Conservation (phyloP, 352 stramenopile species). For the Pythium plurisporium region DNA sequence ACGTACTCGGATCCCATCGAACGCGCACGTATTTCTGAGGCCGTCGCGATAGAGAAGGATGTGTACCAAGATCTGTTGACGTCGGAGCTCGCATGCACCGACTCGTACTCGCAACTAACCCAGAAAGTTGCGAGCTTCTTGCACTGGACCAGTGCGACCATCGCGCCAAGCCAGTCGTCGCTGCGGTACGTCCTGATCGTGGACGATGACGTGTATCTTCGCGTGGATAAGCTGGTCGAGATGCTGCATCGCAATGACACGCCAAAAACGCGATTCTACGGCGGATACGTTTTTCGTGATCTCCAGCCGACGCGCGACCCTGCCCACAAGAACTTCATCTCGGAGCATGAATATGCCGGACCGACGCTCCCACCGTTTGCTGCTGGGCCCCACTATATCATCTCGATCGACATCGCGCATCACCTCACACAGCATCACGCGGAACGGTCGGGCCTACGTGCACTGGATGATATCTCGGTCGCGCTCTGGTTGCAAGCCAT, state of each 20-base stretch:
- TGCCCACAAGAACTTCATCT: conserved; percentile 13
- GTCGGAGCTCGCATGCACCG: conserved; percentile 35
- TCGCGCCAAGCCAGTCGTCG: background rate
- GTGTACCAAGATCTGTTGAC: conserved; percentile 46
- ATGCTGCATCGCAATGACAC: background rate
- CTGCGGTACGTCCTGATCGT: conserved; percentile 30
- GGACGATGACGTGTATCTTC: conserved; percentile 51
- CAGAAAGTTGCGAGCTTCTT: conserved; percentile 55
- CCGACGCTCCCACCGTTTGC: conserved; percentile 26
- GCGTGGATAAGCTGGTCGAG: background rate
- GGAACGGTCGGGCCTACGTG: background rate
- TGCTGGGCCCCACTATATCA: conserved; percentile 32
- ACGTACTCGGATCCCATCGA: background rate
- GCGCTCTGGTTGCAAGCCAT: conserved; percentile 13
- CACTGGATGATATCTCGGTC: conserved; percentile 13
- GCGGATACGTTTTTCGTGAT: conserved; percentile 22
- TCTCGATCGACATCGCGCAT: conserved; percentile 25
- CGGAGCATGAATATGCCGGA: conserved; percentile 21
- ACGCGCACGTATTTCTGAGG: background rate
- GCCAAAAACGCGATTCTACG: conserved; percentile 18
- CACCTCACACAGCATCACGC: conserved; percentile 15
- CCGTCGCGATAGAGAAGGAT: conserved; percentile 27
- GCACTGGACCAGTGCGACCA: background rate
- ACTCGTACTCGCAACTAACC: conserved; percentile 43
- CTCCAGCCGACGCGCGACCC: conserved; percentile 1